phyloP scores from a whole-genome alignment of 129 eudicot species.

The Ambrosia artemisiifolia region DNA sequence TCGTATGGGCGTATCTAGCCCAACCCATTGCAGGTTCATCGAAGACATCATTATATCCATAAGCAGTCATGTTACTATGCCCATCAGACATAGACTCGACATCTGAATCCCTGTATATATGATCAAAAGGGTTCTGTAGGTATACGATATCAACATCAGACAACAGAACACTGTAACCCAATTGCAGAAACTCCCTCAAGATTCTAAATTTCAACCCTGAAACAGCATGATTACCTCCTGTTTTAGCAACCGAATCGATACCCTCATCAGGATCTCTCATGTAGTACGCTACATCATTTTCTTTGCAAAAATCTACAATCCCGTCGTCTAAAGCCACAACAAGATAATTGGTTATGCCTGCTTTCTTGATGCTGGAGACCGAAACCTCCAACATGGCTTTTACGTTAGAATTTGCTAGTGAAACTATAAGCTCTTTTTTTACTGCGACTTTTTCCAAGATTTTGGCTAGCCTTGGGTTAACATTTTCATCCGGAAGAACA shows the following conservation, averaged over 20 bases:
- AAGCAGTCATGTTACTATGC: slow-evolving; percentile 70
- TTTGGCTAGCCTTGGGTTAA: slow-evolving; percentile 71
- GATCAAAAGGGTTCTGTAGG: slow-evolving; percentile 69
- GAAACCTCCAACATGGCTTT: slow-evolving; percentile 63
- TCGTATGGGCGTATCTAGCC: slow-evolving; percentile 83
- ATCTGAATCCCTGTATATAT: slow-evolving; percentile 67
- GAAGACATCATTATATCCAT: slow-evolving; percentile 78
- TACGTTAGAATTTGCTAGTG: slow-evolving; percentile 75
- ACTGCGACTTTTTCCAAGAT: slow-evolving; percentile 60
- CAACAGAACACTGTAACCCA: slow-evolving; percentile 73
- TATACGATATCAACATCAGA: slow-evolving; percentile 86
- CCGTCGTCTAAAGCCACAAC: slow-evolving; percentile 77
- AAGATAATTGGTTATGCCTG: slow-evolving; percentile 62
- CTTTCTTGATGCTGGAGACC: slow-evolving; percentile 63
- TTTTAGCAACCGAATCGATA: slow-evolving; percentile 54
- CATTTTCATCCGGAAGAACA: slow-evolving; percentile 67
- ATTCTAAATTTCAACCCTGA: slow-evolving; percentile 73
- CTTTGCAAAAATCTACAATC: slow-evolving; percentile 60
- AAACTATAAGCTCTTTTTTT: slow-evolving; percentile 64
- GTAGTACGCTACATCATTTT: slow-evolving; percentile 59
- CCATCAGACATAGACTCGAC: slow-evolving; percentile 95
- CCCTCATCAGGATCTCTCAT: slow-evolving; percentile 64
- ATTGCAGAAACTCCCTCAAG: slow-evolving; percentile 71
- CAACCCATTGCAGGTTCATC: slow-evolving; percentile 91
- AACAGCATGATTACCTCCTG: slow-evolving; percentile 70